Evolutionary conservation across 163 green algal genomes (phyloP).

Genomic region (Chlorella variabilis): DNA sequence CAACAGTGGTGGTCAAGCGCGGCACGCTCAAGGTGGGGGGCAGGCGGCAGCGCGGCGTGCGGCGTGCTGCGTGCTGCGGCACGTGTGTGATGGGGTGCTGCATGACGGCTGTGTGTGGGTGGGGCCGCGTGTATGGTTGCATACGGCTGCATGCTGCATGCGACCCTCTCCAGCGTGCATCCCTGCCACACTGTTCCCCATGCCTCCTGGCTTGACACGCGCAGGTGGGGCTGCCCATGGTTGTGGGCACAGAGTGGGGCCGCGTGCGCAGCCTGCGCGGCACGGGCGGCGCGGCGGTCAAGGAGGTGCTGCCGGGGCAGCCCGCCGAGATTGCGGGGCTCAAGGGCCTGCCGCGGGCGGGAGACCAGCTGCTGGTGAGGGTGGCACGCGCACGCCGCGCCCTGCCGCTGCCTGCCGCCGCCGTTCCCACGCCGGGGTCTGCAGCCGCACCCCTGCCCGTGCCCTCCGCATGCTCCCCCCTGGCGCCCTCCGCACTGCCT

Average conservation of each 20-base stretch:
- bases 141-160: too few species aligned
- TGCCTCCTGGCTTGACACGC: too few species aligned
- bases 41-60: background rate
- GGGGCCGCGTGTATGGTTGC: too few species aligned
- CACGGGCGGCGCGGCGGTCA: conserved; percentile 30
- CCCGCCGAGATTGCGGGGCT: conserved; percentile 81
- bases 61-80: background rate
- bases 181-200: too few species aligned
- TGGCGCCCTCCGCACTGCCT: background rate
- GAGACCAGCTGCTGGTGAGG: conserved; percentile 79
- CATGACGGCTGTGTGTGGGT: too few species aligned
- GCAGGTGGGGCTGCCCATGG: conserved; percentile 74
- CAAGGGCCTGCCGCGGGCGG: conserved; percentile 79
- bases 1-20: conserved; percentile 81
- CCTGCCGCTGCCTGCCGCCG: too few species aligned
- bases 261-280: conserved; percentile 62
- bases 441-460: too few species aligned
- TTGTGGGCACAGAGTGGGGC: conserved; percentile 84
- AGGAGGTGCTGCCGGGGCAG: conserved; percentile 54
- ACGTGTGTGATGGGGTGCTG: background rate
- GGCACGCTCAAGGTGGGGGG: conserved; percentile 64
- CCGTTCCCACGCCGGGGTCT: too few species aligned
- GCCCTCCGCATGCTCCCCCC: too few species aligned
- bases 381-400: too few species aligned
- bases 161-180: too few species aligned